Base-by-base conservation (phyloP, 805 yeast species). In the Candida parachauliodes region DNA sequence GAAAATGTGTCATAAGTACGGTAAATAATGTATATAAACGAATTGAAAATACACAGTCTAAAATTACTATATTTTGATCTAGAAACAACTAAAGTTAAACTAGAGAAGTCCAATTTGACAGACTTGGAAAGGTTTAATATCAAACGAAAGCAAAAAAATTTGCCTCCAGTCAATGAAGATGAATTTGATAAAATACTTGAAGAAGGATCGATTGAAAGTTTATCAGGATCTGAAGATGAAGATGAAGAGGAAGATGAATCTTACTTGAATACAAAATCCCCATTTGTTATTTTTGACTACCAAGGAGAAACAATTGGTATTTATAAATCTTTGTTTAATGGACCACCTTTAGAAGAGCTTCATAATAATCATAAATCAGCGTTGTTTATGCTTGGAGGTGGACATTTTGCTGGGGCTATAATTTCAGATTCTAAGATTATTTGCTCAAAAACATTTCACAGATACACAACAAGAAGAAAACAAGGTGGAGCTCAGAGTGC, bases 401-500 rank as follows among this genome's bases (percentile, higher is more conserved):
- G 98, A 28, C 97, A 93, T 62, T 93, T 93, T 67, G 96, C 98
- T 0, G 98, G 93, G 14, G 96, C 96, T 0, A 83, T 93, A 29
- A 71, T 93, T 7, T 78, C 88, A 1, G 97, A 89, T 52, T 68
- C 68, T 34, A 74, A 70, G 34, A 58, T 89, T 7, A 36, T 88
- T 2, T 82, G 68, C 12, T 87, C 88, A 41, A 91, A 88, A 52
- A 84, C 97, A 0, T 87, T 86, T 59, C 98, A 91, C 57, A 72
- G 98, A 47, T 93, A 93, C 54, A 93, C 98, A 2, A 88, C 97
- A 1, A 79, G 98, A 66, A 75, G 96, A 46, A 93, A 93, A 54
- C 98, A 93, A 60, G 98, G 98, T 68, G 98, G 98, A 1, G 76
- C 97, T 0, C 98, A 93, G 57, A 77, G 89, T 46, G 89, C 97